Conservation (phyloP, 192 early-diverging fungal species). For the Podila verticillata region DNA sequence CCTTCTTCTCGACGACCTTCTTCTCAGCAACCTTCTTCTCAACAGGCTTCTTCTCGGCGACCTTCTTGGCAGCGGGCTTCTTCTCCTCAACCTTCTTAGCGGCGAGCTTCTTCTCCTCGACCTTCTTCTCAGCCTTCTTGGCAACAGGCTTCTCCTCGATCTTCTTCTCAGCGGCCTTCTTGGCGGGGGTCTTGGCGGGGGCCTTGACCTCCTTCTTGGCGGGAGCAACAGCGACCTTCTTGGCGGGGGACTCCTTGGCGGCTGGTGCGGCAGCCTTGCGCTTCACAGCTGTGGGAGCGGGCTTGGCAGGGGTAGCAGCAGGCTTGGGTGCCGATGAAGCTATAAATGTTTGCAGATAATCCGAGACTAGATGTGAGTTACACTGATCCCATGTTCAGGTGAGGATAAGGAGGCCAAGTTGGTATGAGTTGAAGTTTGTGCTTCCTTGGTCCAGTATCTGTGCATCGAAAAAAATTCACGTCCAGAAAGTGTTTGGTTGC, state of each 20-base stretch:
- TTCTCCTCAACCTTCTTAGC: slow-evolving; percentile 36
- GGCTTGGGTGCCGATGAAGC: slow-evolving; percentile 18
- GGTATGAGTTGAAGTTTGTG: too few species aligned
- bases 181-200: slow-evolving; percentile 21
- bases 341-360: not conserved
- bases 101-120: slow-evolving; percentile 12
- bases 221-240: slow-evolving; percentile 34
- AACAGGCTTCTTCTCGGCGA: slow-evolving; percentile 28
- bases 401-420: not conserved
- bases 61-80: slow-evolving; percentile 4
- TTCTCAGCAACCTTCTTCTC: slow-evolving; percentile 54
- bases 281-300: slow-evolving; percentile 7
- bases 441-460: too few species aligned
- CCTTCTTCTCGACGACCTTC: slow-evolving; percentile 49
- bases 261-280: slow-evolving; percentile 38
- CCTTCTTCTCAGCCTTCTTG: slow-evolving; percentile 22
- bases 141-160: slow-evolving; percentile 41
- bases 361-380: not conserved
- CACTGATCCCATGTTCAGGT: not conserved
- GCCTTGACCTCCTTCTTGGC: slow-evolving; percentile 51
- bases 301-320: slow-evolving; percentile 1
- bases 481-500: too few species aligned
- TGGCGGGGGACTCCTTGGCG: slow-evolving; percentile 26
- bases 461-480: too few species aligned
- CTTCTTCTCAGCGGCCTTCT: slow-evolving; percentile 38